A percentile compares a stretch with the other conserved stretches of the same genome.
These are phyloP conservation scores for Monilinia aucupariae DNA, from an alignment of 2,329 filamentous ascomycete species.

Conservation along the genomic window DNA sequence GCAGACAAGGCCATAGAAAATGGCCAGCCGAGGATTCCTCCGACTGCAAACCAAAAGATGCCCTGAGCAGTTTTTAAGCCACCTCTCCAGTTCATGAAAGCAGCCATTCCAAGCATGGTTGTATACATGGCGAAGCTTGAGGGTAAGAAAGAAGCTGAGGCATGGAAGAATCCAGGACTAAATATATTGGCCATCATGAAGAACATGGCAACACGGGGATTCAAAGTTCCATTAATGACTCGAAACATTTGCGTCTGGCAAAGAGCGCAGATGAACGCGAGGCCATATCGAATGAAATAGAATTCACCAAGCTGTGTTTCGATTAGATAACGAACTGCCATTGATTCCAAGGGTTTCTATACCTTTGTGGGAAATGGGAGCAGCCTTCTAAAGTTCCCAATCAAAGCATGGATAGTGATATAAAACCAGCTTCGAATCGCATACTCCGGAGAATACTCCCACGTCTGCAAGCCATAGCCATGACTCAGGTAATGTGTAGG, in stretches of 20 bases:
- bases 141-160: slow-evolving; percentile 78
- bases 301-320: slow-evolving; percentile 61
- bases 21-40: slow-evolving; percentile 86
- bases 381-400: slow-evolving; percentile 62
- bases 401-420: slow-evolving; percentile 68
- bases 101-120: slow-evolving; percentile 75
- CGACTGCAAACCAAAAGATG: slow-evolving; percentile 86
- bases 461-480: slow-evolving; percentile 90
- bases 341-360: not conserved
- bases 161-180: slow-evolving; percentile 90
- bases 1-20: slow-evolving; percentile 78
- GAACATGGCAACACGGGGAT: slow-evolving; percentile 76
- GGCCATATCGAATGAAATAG: slow-evolving; percentile 72
- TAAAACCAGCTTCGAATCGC: slow-evolving; percentile 96
- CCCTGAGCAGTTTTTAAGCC: slow-evolving; percentile 75
- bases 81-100: slow-evolving; percentile 85
- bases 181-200: slow-evolving; percentile 72
- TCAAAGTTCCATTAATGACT: slow-evolving; percentile 68
- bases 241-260: slow-evolving; percentile 80
- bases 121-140: slow-evolving; percentile 98
- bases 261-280: slow-evolving; percentile 72
- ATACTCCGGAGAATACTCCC: slow-evolving; percentile 96
- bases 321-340: slow-evolving; percentile 13
- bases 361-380: slow-evolving; percentile 58
- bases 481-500: slow-evolving; percentile 90